Evolutionary conservation across 164 flowering plant species (phyloP).

Genomic region (Nelumbo lutea): DNA sequence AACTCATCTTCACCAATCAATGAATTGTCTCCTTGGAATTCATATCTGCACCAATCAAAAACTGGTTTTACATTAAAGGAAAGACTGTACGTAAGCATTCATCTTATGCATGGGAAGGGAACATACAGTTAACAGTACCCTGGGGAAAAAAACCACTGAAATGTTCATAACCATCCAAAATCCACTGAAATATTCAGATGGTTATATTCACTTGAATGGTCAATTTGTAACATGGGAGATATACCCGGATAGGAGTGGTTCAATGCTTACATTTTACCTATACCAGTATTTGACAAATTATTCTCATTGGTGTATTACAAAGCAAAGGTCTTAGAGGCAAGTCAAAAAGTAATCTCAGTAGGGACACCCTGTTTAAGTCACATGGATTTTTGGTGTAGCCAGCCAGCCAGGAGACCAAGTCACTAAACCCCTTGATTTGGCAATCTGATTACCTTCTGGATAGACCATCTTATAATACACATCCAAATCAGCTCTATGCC

Average conservation of each 20-base stretch:
- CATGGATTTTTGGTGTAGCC: background rate
- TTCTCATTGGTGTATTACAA: no score
- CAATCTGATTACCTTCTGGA: background rate
- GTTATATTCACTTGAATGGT: background rate
- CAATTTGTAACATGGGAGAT: no score
- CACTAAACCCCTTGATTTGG: background rate
- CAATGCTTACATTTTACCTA: no score
- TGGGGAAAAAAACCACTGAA: background rate
- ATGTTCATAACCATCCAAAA: background rate
- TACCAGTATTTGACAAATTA: no score
- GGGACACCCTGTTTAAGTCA: background rate
- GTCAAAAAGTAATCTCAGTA: no score
- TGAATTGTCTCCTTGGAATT: slow-evolving; percentile 63
- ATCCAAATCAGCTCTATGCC: background rate
- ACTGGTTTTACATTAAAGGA: no score
- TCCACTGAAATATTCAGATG: background rate
- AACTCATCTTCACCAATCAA: slow-evolving; percentile 63
- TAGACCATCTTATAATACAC: background rate
- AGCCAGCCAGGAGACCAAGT: background rate
- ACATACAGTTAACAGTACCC: no score
- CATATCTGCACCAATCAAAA: slow-evolving; percentile 50
- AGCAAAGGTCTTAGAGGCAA: no score
- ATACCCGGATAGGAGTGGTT: no score
- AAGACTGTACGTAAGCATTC: no score
- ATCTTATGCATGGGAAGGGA: no score